These are phyloP conservation scores for Trypanosoma avium DNA, from an alignment of 208 protist genomes.

Conservation along the genomic window DNA sequence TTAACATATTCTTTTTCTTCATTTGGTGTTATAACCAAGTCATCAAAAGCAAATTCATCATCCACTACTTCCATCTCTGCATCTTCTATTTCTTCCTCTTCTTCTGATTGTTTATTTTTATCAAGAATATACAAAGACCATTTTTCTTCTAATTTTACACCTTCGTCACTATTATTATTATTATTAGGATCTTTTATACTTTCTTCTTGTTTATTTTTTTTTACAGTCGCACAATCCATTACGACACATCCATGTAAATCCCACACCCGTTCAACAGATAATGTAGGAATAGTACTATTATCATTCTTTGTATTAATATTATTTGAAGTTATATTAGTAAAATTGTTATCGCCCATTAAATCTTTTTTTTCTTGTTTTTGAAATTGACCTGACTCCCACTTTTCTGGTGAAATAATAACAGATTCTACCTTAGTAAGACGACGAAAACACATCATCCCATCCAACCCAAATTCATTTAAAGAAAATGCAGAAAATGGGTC, in stretches of 20 bases:
- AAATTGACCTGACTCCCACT: too few species aligned
- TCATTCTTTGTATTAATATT: background rate
- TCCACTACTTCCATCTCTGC: slow-evolving; percentile 2
- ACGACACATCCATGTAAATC: slow-evolving; percentile 19
- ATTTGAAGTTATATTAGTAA: too few species aligned
- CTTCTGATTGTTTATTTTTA: background rate
- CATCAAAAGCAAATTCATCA: slow-evolving; percentile 49
- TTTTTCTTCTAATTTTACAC: background rate
- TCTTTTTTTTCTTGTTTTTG: too few species aligned
- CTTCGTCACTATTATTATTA: background rate
- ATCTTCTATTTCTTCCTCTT: background rate
- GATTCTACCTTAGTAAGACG: slow-evolving; percentile 1
- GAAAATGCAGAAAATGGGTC: too few species aligned
- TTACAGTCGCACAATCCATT: slow-evolving; percentile 19
- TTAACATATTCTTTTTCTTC: background rate
- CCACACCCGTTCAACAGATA: slow-evolving; percentile 26
- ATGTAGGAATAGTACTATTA: background rate
- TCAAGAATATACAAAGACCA: slow-evolving; percentile 30
- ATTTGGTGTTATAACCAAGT: slow-evolving; percentile 24
- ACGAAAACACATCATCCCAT: slow-evolving; percentile 5
- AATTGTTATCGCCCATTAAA: too few species aligned
- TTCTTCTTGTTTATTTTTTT: too few species aligned
- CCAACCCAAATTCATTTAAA: too few species aligned
- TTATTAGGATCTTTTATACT: too few species aligned
- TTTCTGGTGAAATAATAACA: too few species aligned